Evolutionary conservation across 192 early-diverging fungal genomes (phyloP).

Genomic region (Endogone sp.): DNA sequence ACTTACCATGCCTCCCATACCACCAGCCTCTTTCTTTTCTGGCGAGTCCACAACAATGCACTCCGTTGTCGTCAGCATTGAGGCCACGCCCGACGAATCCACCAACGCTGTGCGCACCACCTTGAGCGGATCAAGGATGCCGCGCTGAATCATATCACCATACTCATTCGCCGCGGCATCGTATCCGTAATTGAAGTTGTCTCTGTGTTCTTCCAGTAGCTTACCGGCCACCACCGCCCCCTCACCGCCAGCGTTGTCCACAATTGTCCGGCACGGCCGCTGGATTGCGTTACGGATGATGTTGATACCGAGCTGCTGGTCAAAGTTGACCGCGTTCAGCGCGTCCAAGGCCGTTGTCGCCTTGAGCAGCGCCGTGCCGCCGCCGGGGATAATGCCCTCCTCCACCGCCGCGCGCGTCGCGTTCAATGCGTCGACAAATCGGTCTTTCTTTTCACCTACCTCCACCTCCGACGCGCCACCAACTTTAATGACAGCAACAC

Average conservation of each 20-base stretch:
- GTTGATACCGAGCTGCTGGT: constrained; percentile 97
- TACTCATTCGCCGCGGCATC: constrained; percentile 92
- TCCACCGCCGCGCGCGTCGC: constrained; percentile 99
- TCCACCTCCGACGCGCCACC: constrained; percentile 98
- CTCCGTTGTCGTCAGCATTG: constrained; percentile 96
- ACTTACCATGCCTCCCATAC: constrained; percentile 46
- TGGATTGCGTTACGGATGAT: constrained; percentile 94
- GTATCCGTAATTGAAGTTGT: constrained; percentile 90
- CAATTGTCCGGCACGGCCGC: constrained; percentile 91
- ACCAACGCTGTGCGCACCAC: constrained; percentile 97
- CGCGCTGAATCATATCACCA: constrained; percentile 94
- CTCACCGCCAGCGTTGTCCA: constrained; percentile 96
- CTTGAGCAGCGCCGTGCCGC: constrained; percentile 97
- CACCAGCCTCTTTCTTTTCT: constrained; percentile 59
- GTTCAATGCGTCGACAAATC: constrained; percentile 97
- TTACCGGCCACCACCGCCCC: constrained; percentile 96
- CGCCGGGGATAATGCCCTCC: constrained; percentile 99
- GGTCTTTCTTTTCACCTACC: constrained; percentile 99
- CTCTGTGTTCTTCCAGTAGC: constrained; percentile 73
- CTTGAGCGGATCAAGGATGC: constrained; percentile 99
- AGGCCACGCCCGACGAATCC: constrained; percentile 96
- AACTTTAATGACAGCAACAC: constrained; percentile 99
- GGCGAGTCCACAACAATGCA: constrained; percentile 98
- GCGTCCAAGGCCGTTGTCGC: constrained; percentile 75
- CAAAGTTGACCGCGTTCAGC: constrained; percentile 95